Base-by-base conservation (phyloP, 805 yeast genomes). In the Candida corydali region DNA sequence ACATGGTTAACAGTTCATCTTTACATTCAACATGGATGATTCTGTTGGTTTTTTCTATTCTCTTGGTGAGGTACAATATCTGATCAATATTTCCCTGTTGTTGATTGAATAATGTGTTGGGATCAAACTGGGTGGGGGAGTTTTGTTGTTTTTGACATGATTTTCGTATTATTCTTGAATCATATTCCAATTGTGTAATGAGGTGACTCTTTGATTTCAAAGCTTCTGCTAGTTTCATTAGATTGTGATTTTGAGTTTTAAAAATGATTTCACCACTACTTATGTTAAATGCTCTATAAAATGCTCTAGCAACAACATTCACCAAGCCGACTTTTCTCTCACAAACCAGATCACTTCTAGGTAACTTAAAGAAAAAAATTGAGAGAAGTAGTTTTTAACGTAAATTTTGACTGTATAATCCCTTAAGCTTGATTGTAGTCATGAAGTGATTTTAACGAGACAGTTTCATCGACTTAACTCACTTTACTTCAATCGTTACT, bases 111-210 rank as follows among this genome's bases (percentile, higher is more conserved):
- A 30, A 15, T 8, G 6, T 12, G 14, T 30, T 23, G 3, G 26
- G 26, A 14, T 30, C 34, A 19, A 30, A 30, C 11, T 30, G 34
- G 3, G 18, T 22, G 7, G 20, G 19, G 5, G 6, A 6, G 11
- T 22, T 23, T 8, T 20, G 23, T 30, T 29, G 32, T 6, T 15
- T 29, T 18, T 19, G 32, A 29, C 32, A 29, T 19, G 32, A 29
- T 18, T 29, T 29, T 8, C 4, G 9, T n/a, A 17, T n/a, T 11
- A 29, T n/a, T 29, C n/a, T 5, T 18, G 17, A 11, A 12, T 3
- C 11, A 3, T 6, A 10, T 6, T 14, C 4, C n/a, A 23, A 6
- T 12, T 22, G 34, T 4, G 14, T 22, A 9, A 12, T 30, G 9
- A 30, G 16, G n/a, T 30, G 26, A 14, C 18, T 10, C n/a, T 30